Evolutionary conservation across 352 stramenopile species (phyloP).

Genomic region (Phytophthora boehmeriae): DNA sequence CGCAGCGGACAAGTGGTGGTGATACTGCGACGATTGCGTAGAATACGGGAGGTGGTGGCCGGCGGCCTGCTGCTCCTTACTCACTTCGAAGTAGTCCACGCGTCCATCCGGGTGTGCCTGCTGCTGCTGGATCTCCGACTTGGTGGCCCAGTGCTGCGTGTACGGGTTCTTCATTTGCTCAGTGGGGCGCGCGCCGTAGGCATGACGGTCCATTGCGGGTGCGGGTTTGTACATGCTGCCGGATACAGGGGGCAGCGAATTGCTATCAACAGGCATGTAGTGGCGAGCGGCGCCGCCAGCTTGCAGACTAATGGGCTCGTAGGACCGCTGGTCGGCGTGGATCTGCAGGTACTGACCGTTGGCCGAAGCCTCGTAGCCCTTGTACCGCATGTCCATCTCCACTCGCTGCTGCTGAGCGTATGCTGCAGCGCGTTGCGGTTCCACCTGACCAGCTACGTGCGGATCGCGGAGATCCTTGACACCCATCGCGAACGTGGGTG

Average conservation of each 20-base stretch:
- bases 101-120: constrained; percentile 43
- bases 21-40: constrained; percentile 59
- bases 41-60: constrained; percentile 59
- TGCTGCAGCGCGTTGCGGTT: constrained; percentile 50
- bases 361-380: constrained; percentile 56
- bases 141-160: constrained; percentile 66
- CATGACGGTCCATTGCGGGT: constrained; percentile 46
- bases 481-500: constrained; percentile 51
- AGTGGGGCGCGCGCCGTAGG: constrained; percentile 13
- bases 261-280: constrained; percentile 55
- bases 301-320: constrained; percentile 73
- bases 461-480: constrained; percentile 53
- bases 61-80: constrained; percentile 60
- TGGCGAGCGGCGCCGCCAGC: constrained; percentile 40
- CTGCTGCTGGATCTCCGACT: constrained; percentile 41
- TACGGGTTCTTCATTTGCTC: constrained; percentile 67
- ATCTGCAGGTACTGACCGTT: constrained; percentile 74
- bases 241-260: constrained; percentile 52
- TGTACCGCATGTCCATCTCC: constrained; percentile 82
- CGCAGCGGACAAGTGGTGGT: constrained; percentile 67
- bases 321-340: constrained; percentile 74
- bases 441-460: constrained; percentile 30
- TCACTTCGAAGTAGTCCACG: constrained; percentile 79
- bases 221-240: constrained; percentile 51
- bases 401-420: constrained; percentile 60